Conservation (phyloP, 2,329 filamentous ascomycete genomes). For the Macrophomina phaseolina region DNA sequence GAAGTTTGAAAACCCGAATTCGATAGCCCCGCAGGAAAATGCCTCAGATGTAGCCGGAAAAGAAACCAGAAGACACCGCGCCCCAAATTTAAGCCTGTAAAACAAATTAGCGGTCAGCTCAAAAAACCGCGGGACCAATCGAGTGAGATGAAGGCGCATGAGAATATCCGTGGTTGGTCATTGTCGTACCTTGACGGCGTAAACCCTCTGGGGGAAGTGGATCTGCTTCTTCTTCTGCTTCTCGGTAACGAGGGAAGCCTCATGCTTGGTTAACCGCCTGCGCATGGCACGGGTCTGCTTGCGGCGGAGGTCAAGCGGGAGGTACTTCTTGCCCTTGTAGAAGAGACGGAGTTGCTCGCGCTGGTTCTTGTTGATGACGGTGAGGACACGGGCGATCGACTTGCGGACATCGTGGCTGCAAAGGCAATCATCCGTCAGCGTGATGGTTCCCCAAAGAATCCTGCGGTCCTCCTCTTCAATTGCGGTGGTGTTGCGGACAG, state of each 20-base stretch:
- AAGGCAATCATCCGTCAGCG: constrained; percentile 32
- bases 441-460: not conserved
- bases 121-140: not conserved
- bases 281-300: constrained; percentile 99
- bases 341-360: constrained; percentile 96
- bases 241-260: constrained; percentile 81
- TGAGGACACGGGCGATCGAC: constrained; percentile 98
- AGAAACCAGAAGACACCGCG: constrained; percentile 28
- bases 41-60: constrained; percentile 26
- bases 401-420: constrained; percentile 97
- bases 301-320: constrained; percentile 95
- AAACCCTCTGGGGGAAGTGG: constrained; percentile 99
- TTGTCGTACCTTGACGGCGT: constrained; percentile 86
- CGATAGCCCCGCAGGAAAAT: constrained; percentile 28
- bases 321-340: constrained; percentile 99
- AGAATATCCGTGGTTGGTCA: not conserved
- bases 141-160: not conserved
- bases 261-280: constrained; percentile 90
- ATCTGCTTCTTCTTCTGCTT: constrained; percentile 95
- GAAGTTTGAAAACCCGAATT: constrained; percentile 22
- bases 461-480: constrained; percentile 1
- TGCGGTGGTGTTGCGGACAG: not conserved
- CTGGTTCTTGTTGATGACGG: constrained; percentile 99
- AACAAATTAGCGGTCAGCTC: constrained; percentile 6
- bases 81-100: constrained; percentile 23